A percentile compares a stretch with the other conserved stretches of the same genome.
Conservation (phyloP, 2,329 filamentous ascomycete species). For the Byssochlamys sp. region DNA sequence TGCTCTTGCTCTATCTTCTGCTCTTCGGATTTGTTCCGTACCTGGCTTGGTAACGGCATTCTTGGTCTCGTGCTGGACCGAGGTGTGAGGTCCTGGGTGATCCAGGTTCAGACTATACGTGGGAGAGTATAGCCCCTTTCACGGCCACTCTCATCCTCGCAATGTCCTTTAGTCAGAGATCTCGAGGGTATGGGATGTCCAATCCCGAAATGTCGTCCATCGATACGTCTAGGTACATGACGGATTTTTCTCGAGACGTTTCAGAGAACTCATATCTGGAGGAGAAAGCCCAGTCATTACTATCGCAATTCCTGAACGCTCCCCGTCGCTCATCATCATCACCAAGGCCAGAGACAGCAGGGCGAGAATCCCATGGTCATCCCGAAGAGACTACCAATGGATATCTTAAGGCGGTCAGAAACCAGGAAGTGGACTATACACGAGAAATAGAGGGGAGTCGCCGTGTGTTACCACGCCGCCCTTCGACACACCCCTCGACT, state of each 20-base stretch:
- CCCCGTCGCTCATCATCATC: slow-evolving; percentile 1
- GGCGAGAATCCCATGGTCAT: not conserved
- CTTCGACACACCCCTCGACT: not conserved
- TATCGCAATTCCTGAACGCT: slow-evolving; percentile 17
- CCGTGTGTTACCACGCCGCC: not conserved
- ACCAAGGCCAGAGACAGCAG: not conserved
- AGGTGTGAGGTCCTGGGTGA: too few relatives aligned
- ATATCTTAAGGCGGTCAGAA: not conserved
- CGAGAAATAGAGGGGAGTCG: not conserved
- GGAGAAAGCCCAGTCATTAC: slow-evolving; percentile 14
- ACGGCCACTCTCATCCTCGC: not conserved
- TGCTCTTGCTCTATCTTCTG: too few relatives aligned
- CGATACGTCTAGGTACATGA: not conserved
- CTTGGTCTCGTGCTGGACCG: too few relatives aligned
- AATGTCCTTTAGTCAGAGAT: not conserved
- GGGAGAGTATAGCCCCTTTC: too few relatives aligned
- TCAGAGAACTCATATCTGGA: slow-evolving; percentile 13
- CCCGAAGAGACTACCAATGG: not conserved
- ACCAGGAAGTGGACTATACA: not conserved
- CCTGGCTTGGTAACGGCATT: too few relatives aligned
- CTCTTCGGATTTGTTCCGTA: too few relatives aligned
- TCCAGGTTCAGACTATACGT: too few relatives aligned
- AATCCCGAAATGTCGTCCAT: not conserved
- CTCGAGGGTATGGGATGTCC: not conserved
- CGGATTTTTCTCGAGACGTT: not conserved